These are phyloP conservation scores for Potentilla sterilis DNA, from an alignment of 306 rosid genomes.

Conservation along the genomic window DNA sequence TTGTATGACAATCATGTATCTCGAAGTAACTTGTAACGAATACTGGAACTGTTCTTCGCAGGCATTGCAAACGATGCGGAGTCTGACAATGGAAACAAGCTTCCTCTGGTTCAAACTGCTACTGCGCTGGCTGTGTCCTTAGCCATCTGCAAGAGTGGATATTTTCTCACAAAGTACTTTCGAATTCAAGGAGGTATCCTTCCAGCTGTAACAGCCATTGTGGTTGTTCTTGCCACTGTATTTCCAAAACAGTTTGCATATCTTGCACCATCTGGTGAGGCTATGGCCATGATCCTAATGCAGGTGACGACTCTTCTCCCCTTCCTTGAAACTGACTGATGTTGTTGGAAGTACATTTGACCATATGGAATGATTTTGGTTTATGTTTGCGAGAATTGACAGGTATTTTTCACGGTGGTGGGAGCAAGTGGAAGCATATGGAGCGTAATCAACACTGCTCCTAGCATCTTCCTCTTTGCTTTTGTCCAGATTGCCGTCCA, in stretches of 20 bases:
- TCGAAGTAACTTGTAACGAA: neutral
- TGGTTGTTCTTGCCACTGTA: conserved; percentile 40
- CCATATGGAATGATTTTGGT: neutral
- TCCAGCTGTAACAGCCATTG: conserved; percentile 46
- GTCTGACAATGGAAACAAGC: conserved; percentile 26
- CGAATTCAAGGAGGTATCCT: conserved; percentile 47
- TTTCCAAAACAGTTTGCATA: conserved; percentile 39
- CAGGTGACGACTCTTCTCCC: conserved; percentile 24
- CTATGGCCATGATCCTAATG: conserved; percentile 50
- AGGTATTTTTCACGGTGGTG: conserved; percentile 51
- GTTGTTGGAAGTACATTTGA: neutral
- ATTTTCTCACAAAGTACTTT: conserved; percentile 35
- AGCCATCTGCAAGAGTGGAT: conserved; percentile 48
- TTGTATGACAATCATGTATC: neutral
- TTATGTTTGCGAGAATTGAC: neutral
- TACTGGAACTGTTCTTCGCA: conserved; percentile 14
- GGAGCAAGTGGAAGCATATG: conserved; percentile 50
- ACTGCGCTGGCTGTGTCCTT: conserved; percentile 41
- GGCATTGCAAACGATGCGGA: conserved; percentile 23
- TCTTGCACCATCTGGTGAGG: conserved; percentile 53
- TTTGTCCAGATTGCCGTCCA: conserved; percentile 39
- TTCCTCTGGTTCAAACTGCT: conserved; percentile 41
- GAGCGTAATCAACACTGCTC: conserved; percentile 46
- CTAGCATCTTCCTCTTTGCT: conserved; percentile 43
- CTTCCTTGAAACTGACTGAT: neutral